Evolutionary conservation across 1,284 basidiomycete genomes (phyloP), one percentile per base, ranked within the genome.

Genomic region (Xerocomus nothofagi): DNA sequence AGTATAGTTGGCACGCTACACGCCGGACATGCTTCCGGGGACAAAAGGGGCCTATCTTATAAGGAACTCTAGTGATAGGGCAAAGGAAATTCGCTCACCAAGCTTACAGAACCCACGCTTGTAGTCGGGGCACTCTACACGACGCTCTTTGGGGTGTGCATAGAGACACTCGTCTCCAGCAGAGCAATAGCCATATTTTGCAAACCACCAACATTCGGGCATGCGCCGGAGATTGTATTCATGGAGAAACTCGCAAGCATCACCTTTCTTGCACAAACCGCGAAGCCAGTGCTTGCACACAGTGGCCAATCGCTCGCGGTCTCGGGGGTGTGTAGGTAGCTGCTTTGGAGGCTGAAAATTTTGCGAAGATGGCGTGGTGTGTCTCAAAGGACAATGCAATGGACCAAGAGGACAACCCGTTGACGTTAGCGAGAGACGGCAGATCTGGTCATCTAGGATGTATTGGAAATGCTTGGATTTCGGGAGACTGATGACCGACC

Each of bases 271-370:
- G 75, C 97, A 99, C 34, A 99, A 78, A 24, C 97, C 97, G 54
- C 97, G 83, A 29, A 99, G 83, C 92, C 96, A 99, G 73, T 99
- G 97, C 75, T 99, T 99, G 76, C 97, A 99, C n/a, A 99, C 92
- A 0, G 93, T 96, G 18, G 89, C 84, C 41, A 93, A 78, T 53
- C 92, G 85, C 65, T 94, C 91, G 53, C 93, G 77, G 64, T 94
- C 92, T 43, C 86, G 80, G 23, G 87, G 89, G 63, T 93, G 88
- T 0, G 81, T 82, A 2, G 91, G 90, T 3, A 87, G 72, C 52
- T 87, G 85, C 53, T 90, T 88, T 3, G 88, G 84, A 0, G 90
- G 88, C 64, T 91, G 86, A 61, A 97, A 98, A 70, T 98, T 98
- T 54, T 81, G 78, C 1, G 82, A 71, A 15, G 92, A 91, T 1